These are phyloP conservation scores for Boletus sp. DNA, from an alignment of 1,284 basidiomycete genomes.

Conservation along the genomic window DNA sequence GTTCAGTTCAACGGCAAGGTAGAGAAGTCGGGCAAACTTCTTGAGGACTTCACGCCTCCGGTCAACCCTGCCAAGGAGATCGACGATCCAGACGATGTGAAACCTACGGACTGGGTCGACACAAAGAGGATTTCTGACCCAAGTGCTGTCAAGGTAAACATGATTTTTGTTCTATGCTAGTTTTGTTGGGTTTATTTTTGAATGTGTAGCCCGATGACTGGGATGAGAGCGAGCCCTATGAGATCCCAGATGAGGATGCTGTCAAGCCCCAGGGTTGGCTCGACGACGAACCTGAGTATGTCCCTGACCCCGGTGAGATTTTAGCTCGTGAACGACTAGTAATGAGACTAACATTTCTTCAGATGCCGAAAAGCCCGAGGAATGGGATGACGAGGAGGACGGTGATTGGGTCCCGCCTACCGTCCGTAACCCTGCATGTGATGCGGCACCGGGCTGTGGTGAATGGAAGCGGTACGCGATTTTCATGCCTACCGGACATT, in stretches of 20 bases:
- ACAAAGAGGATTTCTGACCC: constrained; percentile 82
- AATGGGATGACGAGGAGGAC: constrained; percentile 99
- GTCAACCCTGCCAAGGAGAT: constrained; percentile 94
- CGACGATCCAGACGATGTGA: constrained; percentile 87
- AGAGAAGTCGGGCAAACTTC: constrained; percentile 75
- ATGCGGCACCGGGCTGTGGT: constrained; percentile 90
- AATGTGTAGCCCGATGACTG: constrained; percentile 77
- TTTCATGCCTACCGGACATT: not conserved
- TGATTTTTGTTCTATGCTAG: not conserved
- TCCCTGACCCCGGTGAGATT: constrained; percentile 80
- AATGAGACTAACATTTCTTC: constrained; percentile 8
- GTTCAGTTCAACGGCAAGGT: constrained; percentile 89
- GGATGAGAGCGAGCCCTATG: constrained; percentile 92
- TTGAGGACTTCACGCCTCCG: constrained; percentile 93
- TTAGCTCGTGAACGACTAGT: not conserved
- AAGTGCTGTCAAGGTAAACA: constrained; percentile 71
- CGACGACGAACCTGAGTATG: constrained; percentile 76
- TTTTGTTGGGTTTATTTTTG: not conserved
- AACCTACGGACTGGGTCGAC: constrained; percentile 95
- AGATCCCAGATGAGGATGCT: constrained; percentile 86
- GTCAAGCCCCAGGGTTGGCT: constrained; percentile 95
- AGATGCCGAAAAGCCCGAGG: constrained; percentile 95
- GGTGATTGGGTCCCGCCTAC: constrained; percentile 96
- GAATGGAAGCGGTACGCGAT: constrained; percentile 72
- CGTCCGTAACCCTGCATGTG: constrained; percentile 86